Evolutionary conservation across 2,329 filamentous ascomycete genomes (phyloP), one percentile per base, ranked within the genome.

Genomic region (Trichoderma sp.): DNA sequence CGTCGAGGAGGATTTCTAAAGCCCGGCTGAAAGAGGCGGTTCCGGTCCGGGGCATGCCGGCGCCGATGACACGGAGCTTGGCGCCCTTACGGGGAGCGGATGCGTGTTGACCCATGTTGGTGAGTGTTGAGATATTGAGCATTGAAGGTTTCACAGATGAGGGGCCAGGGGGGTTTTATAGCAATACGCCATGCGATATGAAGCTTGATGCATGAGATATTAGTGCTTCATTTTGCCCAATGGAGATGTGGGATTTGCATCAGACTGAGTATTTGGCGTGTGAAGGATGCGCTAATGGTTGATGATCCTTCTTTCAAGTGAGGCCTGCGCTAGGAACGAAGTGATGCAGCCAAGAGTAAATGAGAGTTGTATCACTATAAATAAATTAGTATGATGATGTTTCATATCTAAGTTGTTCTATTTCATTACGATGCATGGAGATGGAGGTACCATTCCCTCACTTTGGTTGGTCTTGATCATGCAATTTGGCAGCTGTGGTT

Each of bases 11-110:
- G 37, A 71, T 75, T n/a, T 71, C 67, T 29, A 75, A 70, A 0
- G 73, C 74, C 9, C 48, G 60, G 56, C 69, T 69, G 67, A 76
- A 69, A 1, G 73, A 74, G 27, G 70, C 68, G 19, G 72, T 75
- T 48, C 72, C 74, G 13, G 73, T 74, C 10, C 71, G 70, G 5
- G 72, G 67, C 19, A 74, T 66, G 34, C 74, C 74, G 45, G 73
- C 73, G 32, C 74, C 72, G 64, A 76, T 73, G 64, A 75, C 71
- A 37, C 68, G 70, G 25, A 74, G 59, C 34, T 66, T 65, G 53
- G 67, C 68, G 7, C 70, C 73, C 17, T 70, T 67, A 35, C 68
- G 45, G 5, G 74, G 74, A 10, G 39, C 56, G 2, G 74, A 75
- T 37, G 68, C 68, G 45, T 72, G 50, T 29, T 75, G 71, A 35